Evolutionary conservation across 2,329 filamentous ascomycete species (phyloP).

Genomic region (Aspergillus aculeatinus): DNA sequence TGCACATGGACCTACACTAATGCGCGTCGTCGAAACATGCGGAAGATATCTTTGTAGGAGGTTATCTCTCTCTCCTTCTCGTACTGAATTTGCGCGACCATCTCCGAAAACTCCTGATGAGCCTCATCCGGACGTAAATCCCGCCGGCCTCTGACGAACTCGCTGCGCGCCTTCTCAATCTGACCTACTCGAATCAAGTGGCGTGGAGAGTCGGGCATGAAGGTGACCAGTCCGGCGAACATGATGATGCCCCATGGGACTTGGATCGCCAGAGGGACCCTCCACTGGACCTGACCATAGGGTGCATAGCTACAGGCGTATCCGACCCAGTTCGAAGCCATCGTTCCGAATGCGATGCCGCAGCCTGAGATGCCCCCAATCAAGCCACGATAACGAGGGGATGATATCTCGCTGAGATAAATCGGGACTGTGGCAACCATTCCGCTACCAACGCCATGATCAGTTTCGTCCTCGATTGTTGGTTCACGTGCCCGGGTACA

Average conservation of each 20-base stretch:
- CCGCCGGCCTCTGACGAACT: constrained; percentile 51
- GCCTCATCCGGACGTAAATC: constrained; percentile 48
- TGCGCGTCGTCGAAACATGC: constrained; percentile 52
- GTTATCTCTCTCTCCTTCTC: constrained; percentile 58
- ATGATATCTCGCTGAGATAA: constrained; percentile 56
- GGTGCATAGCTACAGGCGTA: constrained; percentile 56
- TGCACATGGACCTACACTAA: constrained; percentile 43
- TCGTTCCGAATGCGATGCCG: constrained; percentile 57
- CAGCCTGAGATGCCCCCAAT: constrained; percentile 56
- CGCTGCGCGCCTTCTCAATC: constrained; percentile 48
- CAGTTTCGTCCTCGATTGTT: neutral
- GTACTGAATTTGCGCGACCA: constrained; percentile 56
- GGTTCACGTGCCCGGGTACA: neutral
- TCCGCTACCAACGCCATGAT: constrained; percentile 33
- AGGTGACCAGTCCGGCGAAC: constrained; percentile 54
- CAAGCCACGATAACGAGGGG: constrained; percentile 50
- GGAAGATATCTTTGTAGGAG: constrained; percentile 54
- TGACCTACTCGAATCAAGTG: constrained; percentile 54
- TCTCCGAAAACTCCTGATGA: constrained; percentile 54
- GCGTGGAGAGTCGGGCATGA: constrained; percentile 58
- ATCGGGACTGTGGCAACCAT: constrained; percentile 55
- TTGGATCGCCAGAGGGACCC: constrained; percentile 55
- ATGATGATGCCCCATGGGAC: constrained; percentile 58
- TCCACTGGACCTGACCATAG: constrained; percentile 56
- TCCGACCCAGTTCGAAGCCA: constrained; percentile 59